A percentile compares a stretch with the other conserved stretches of the same genome.
Evolutionary conservation across 2,329 filamentous ascomycete species (phyloP).

Genomic region (Trichoderma citrinoviride): DNA sequence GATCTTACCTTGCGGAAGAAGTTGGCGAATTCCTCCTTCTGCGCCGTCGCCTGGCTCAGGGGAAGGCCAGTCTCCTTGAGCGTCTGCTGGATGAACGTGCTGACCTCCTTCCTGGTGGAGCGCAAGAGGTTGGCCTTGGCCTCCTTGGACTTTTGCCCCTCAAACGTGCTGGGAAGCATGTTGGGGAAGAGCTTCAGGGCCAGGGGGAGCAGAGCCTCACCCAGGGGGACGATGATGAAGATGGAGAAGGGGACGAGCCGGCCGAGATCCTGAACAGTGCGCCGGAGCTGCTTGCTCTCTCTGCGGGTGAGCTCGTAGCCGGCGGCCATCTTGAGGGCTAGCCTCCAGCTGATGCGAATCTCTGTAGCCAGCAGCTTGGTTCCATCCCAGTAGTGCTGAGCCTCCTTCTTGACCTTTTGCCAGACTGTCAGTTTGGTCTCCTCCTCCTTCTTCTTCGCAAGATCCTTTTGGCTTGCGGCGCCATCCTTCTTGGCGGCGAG

Average conservation of each 20-base stretch:
- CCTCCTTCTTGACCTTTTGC: constrained; percentile 94
- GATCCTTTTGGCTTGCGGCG: constrained; percentile 58
- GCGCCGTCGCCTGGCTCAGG: constrained; percentile 76
- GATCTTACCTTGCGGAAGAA: constrained; percentile 96
- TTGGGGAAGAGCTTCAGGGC: constrained; percentile 96
- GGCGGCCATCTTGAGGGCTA: constrained; percentile 95
- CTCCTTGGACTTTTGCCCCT: constrained; percentile 87
- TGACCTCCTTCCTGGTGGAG: constrained; percentile 89
- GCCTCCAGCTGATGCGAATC: constrained; percentile 83
- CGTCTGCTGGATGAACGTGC: constrained; percentile 82
- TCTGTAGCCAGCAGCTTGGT: constrained; percentile 92
- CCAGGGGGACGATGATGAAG: constrained; percentile 95
- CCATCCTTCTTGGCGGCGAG: constrained; percentile 64
- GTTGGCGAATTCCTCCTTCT: constrained; percentile 89
- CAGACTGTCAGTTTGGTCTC: constrained; percentile 83
- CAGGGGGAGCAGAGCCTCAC: constrained; percentile 85
- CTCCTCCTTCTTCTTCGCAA: constrained; percentile 58
- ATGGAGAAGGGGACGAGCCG: constrained; percentile 94
- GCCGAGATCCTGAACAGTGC: constrained; percentile 89
- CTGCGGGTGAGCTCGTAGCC: constrained; percentile 94
- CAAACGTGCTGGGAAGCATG: constrained; percentile 94
- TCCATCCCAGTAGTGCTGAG: constrained; percentile 95
- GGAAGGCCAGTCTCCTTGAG: constrained; percentile 91
- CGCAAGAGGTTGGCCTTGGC: constrained; percentile 79
- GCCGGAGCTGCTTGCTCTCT: constrained; percentile 87